Conservation (phyloP, 1,284 basidiomycete genomes). For the Leccinum holopus region DNA sequence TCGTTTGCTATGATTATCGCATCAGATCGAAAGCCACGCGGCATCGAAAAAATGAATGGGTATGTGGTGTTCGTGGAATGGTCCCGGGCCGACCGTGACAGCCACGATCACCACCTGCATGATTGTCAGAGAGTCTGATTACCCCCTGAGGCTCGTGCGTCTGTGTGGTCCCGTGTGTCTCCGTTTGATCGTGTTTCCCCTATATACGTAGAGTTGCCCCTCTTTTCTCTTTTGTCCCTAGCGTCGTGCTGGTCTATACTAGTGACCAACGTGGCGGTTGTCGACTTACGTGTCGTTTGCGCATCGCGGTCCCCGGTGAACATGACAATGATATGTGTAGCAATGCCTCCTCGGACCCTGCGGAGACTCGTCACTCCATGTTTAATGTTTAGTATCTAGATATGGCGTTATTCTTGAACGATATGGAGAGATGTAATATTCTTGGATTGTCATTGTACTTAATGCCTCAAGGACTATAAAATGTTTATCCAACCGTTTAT, state of each 20-base stretch:
- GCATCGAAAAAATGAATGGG: conserved; percentile 36
- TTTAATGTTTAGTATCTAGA: not conserved
- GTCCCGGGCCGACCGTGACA: not conserved
- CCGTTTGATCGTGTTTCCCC: no score
- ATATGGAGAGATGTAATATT: not conserved
- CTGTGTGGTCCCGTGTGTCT: no score
- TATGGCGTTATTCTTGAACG: not conserved
- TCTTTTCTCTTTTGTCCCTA: no score
- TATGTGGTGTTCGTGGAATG: conserved; percentile 15
- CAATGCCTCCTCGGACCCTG: not conserved
- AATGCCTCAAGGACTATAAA: not conserved
- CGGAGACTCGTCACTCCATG: not conserved
- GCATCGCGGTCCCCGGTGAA: no score
- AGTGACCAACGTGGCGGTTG: no score
- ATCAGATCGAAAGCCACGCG: conserved; percentile 12
- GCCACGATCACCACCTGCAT: not conserved
- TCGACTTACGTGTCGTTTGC: no score
- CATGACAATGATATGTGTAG: not conserved
- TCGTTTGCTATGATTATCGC: no score
- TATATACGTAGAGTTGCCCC: no score
- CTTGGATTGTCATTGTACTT: not conserved
- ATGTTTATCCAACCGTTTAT: not conserved
- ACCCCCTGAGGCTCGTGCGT: no score
- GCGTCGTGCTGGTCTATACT: no score
- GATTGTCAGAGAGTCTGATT: no score